These are phyloP conservation scores for Kwoniella europaea DNA, from an alignment of 768 basidiomycete genomes.

Conservation along the genomic window DNA sequence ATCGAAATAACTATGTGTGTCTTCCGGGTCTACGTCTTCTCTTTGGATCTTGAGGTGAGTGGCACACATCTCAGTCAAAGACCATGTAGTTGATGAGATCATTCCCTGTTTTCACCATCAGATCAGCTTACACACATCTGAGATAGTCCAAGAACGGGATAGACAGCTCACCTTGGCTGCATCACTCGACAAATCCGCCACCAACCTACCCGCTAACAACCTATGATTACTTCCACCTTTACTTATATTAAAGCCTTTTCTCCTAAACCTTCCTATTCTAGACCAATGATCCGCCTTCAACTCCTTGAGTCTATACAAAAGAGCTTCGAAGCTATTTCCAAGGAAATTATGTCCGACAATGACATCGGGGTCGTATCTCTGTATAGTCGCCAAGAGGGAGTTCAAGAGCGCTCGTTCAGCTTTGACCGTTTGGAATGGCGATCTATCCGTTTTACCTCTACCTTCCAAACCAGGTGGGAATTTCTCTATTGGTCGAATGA, in stretches of 20 bases:
- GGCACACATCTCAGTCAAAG: slow-evolving; percentile 92
- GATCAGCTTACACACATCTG: too few species aligned
- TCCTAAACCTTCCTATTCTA: slow-evolving; percentile 83
- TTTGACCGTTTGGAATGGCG: slow-evolving; percentile 70
- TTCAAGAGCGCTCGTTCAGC: slow-evolving; percentile 87
- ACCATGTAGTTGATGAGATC: slow-evolving; percentile 98
- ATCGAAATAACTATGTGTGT: slow-evolving; percentile 89
- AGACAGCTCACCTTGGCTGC: slow-evolving; percentile 75
- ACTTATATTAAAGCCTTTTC: slow-evolving; percentile 68
- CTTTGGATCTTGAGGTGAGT: slow-evolving; percentile 83
- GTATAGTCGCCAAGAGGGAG: slow-evolving; percentile 77
- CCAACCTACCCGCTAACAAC: slow-evolving; percentile 80
- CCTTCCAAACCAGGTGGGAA: slow-evolving; percentile 85
- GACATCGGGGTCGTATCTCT: slow-evolving; percentile 90
- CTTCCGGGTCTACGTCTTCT: slow-evolving; percentile 95
- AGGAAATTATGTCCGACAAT: slow-evolving; percentile 94
- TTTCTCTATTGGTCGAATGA: slow-evolving; percentile 83
- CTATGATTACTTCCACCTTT: slow-evolving; percentile 68
- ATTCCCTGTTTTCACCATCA: slow-evolving; percentile 68
- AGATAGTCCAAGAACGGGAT: background rate
- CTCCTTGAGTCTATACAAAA: slow-evolving; percentile 88
- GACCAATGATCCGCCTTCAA: slow-evolving; percentile 93
- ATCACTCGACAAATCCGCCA: slow-evolving; percentile 93
- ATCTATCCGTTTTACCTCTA: slow-evolving; percentile 68
- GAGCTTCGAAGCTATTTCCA: slow-evolving; percentile 83